Conservation (phyloP, 164 flowering plant species). For the Houttuynia cordata region DNA sequence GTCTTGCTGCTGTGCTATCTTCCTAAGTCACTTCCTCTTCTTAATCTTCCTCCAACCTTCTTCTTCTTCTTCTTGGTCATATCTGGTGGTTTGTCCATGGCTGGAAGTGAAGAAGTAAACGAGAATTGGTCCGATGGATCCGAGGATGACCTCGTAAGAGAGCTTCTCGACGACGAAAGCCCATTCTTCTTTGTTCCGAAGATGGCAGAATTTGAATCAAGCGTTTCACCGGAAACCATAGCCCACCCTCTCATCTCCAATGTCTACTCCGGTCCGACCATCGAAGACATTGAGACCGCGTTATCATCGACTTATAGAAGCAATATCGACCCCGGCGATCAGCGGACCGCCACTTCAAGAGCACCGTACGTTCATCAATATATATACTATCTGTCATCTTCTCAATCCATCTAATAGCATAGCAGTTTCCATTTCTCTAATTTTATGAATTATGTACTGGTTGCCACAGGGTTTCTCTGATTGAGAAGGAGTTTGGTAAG, state of each 20-base stretch:
- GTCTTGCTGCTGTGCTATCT: conserved; percentile 18
- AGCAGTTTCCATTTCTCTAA: background rate
- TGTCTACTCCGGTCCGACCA: conserved; percentile 43
- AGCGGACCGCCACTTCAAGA: conserved; percentile 4
- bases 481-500: conserved; percentile 35
- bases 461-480: conserved; percentile 24
- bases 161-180: conserved; percentile 47
- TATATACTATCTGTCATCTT: background rate
- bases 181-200: conserved; percentile 31
- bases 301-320: conserved; percentile 17
- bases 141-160: conserved; percentile 38
- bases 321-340: background rate
- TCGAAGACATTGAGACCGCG: conserved; percentile 40
- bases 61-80: conserved; percentile 2
- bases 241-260: conserved; percentile 14
- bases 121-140: conserved; percentile 19
- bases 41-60: conserved; percentile 1
- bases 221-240: conserved; percentile 4
- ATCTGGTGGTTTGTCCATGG: conserved; percentile 5
- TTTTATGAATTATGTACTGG: background rate
- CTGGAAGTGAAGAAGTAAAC: conserved; percentile 19
- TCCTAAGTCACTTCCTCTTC: conserved; percentile 4
- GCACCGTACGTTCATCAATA: conserved; percentile 24
- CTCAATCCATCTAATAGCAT: background rate
- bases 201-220: conserved; percentile 7